These are phyloP conservation scores for Eucalyptus caleyi DNA, from an alignment of 345 rosid species.

Conservation along the genomic window DNA sequence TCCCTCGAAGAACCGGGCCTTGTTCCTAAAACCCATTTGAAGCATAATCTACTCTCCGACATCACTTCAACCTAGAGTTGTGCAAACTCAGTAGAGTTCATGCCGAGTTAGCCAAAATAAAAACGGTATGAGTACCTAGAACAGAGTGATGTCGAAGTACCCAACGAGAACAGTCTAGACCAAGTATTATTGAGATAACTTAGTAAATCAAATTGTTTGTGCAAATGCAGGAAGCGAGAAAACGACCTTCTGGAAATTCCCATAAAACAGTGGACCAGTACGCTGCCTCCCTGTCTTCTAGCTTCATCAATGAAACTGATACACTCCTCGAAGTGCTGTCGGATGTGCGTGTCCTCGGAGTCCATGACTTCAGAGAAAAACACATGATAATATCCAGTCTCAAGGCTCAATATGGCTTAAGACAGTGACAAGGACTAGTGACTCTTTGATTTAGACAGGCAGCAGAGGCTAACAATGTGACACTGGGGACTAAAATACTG, in stretches of 20 bases:
- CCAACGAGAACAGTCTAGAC: neutral
- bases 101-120: neutral
- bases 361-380: constrained; percentile 38
- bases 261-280: constrained; percentile 67
- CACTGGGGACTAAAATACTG: neutral
- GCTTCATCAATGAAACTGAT: constrained; percentile 59
- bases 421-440: neutral
- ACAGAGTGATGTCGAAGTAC: neutral
- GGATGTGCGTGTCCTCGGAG: constrained; percentile 40
- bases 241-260: constrained; percentile 73
- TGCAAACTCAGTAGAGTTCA: neutral
- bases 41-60: neutral
- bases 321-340: constrained; percentile 53
- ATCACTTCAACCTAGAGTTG: neutral
- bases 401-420: neutral
- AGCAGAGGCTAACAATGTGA: neutral
- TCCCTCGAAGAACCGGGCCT: neutral
- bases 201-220: neutral
- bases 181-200: neutral
- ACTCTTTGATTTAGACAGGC: neutral
- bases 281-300: constrained; percentile 51
- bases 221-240: neutral
- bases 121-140: neutral
- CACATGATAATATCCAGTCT: neutral
- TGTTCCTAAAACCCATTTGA: neutral